Evolutionary conservation across 495 filamentous ascomycete genomes (phyloP).

Genomic region (Annulohypoxylon bovei): DNA sequence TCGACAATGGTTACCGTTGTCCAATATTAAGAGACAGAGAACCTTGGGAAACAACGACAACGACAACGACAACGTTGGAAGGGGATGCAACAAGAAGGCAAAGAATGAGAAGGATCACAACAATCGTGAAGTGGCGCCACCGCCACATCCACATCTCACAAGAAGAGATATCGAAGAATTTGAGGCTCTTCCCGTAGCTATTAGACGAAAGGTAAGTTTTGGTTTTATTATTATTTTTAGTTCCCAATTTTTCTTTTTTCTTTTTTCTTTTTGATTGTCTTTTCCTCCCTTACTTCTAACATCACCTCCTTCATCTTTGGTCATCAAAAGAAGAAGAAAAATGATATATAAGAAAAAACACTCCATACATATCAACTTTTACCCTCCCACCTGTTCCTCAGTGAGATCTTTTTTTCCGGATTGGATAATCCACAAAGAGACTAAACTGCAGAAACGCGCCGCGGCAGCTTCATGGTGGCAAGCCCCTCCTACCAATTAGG

Average conservation of each 20-base stretch:
- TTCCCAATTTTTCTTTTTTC: background rate
- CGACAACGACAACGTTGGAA: background rate
- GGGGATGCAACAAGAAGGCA: constrained; percentile 24
- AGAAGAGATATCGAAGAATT: constrained; percentile 52
- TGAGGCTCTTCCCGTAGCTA: constrained; percentile 65
- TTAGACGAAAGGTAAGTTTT: constrained; percentile 65
- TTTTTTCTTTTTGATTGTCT: constrained; percentile 2
- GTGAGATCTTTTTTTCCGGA: constrained; percentile 15
- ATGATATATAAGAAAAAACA: background rate
- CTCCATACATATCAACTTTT: background rate
- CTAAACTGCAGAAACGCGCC: constrained; percentile 29
- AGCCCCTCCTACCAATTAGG: constrained; percentile 31
- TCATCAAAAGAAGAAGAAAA: background rate
- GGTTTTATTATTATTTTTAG: constrained; percentile 38
- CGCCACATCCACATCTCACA: constrained; percentile 36
- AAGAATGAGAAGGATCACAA: constrained; percentile 33
- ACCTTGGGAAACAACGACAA: constrained; percentile 4
- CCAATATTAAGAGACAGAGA: constrained; percentile 16
- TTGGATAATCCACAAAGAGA: constrained; percentile 25
- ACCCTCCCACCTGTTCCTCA: background rate
- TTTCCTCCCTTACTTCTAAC: background rate
- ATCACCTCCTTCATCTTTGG: background rate
- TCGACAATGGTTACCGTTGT: constrained; percentile 38
- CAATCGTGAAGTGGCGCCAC: constrained; percentile 15
- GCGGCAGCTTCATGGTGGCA: constrained; percentile 29